These are phyloP conservation scores for Bocquillonia castaneifolia DNA, from an alignment of 441 rosid species.

Conservation along the genomic window DNA sequence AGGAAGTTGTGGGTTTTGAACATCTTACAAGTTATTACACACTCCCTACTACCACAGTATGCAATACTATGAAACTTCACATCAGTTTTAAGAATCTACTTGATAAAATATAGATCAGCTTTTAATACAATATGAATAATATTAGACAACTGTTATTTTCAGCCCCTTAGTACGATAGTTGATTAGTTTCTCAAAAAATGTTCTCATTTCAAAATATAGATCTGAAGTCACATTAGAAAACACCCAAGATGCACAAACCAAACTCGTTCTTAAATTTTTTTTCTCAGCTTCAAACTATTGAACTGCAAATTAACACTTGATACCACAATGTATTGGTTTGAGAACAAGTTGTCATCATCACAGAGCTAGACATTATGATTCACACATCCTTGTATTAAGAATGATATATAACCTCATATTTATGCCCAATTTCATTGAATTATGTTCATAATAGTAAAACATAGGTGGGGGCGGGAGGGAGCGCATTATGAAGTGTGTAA, in stretches of 20 bases:
- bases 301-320: neutral
- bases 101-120: neutral
- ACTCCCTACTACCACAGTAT: neutral
- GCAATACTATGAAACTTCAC: neutral
- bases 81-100: neutral
- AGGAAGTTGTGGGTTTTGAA: neutral
- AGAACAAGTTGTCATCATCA: neutral
- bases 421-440: neutral
- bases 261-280: neutral
- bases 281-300: neutral
- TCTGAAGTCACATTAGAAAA: no score
- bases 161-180: no score
- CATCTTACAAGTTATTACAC: no score
- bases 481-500: neutral
- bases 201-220: neutral
- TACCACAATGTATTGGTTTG: neutral
- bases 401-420: neutral
- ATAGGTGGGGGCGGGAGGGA: neutral
- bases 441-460: neutral
- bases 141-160: no score
- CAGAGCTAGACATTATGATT: neutral
- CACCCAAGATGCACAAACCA: neutral
- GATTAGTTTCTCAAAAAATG: neutral
- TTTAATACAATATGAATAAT: neutral
- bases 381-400: no score